Percentiles rank a stretch among this genome's conserved stretches.
Conservation (phyloP, 1,139 yeast species). For the Geotrichum australiense region DNA sequence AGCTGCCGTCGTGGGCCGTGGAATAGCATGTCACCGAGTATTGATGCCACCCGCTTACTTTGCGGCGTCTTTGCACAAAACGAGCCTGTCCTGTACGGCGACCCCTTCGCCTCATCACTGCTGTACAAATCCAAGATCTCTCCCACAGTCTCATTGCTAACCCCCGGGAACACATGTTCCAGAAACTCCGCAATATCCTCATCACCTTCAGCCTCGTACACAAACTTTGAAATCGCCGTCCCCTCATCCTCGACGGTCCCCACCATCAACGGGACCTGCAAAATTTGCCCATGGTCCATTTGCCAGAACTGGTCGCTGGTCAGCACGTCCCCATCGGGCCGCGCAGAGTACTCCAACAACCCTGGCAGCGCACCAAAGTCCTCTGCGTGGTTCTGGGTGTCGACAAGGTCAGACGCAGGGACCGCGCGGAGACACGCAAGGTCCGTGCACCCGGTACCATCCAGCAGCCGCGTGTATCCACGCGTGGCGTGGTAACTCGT, state of each 20-base stretch:
- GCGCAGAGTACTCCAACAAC: conserved; percentile 20
- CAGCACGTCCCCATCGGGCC: conserved; percentile 21
- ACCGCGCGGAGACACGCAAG: conserved; percentile 18
- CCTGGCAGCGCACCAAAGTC: conserved; percentile 8
- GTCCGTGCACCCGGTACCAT: conserved; percentile 20
- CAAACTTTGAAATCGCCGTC: conserved; percentile 13
- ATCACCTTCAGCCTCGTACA: background rate
- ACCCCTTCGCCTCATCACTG: conserved; percentile 18
- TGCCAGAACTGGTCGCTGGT: conserved; percentile 16
- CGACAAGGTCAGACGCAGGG: conserved; percentile 11
- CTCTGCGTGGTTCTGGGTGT: conserved; percentile 18
- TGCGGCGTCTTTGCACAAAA: conserved; percentile 17
- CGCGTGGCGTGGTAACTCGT: conserved; percentile 7
- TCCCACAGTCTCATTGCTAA: background rate
- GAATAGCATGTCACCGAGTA: conserved; percentile 21
- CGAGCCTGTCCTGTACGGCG: conserved; percentile 23
- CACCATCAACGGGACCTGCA: conserved; percentile 19
- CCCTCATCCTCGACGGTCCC: conserved; percentile 22
- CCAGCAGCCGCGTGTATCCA: conserved; percentile 11
- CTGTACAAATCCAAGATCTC: conserved; percentile 18
- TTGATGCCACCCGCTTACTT: conserved; percentile 21
- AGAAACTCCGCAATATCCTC: background rate
- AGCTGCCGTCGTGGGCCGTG: conserved; percentile 23
- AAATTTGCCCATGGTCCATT: conserved; percentile 15
- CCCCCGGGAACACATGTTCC: background rate